Evolutionary conservation across 2,329 filamentous ascomycete genomes (phyloP), one percentile per base, ranked within the genome.

Genomic region (Colletotrichum scovillei): DNA sequence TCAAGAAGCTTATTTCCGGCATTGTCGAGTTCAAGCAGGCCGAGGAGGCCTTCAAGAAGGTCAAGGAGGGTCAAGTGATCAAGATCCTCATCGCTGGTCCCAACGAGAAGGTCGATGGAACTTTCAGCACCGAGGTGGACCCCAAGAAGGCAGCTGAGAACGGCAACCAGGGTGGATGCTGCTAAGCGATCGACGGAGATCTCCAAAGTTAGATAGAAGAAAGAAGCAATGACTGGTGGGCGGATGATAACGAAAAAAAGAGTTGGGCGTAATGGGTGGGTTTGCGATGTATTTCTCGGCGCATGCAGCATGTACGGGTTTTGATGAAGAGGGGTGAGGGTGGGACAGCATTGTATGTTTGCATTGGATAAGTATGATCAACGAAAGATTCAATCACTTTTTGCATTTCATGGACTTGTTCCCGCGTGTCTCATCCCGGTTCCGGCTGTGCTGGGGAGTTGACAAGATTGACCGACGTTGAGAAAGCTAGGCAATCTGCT

Each of bases 21-120:
- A 91, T 91, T 32, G 95, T 98, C 64, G 87, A 89, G 62, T 98
- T 98, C 80, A 86, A 90, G 76, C 88, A 97, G 75, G 96, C 96
- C 0, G 95, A 97, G 85, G 87, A 93, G 79, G 96, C 96, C 0
- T 98, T 98, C 80, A 88, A 92, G 79, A 93, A 95, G 84, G 95
- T 97, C 53, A 95, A 95, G 87, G 89, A 90, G 77, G 95, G 95
- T 2, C 92, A 97, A 85, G 91, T 90, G 24, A 92, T 93, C 79
- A 93, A 93, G 86, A 87, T 92, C 26, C 77, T 93, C 77, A 93
- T 93, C 78, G 89, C 87, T 4, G 91, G 91, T 0, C 91, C 91
- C 8, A 92, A 92, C 75, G 88, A 90, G 89, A 91, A 88, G 80
- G 69, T 81, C 14, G 76, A 79, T 71, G 63, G n/a, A 32, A 58